A percentile compares a stretch with the other conserved stretches of the same genome.
phyloP scores from a whole-genome alignment of 129 eudicot genomes.

The Lonicera japonica region DNA sequence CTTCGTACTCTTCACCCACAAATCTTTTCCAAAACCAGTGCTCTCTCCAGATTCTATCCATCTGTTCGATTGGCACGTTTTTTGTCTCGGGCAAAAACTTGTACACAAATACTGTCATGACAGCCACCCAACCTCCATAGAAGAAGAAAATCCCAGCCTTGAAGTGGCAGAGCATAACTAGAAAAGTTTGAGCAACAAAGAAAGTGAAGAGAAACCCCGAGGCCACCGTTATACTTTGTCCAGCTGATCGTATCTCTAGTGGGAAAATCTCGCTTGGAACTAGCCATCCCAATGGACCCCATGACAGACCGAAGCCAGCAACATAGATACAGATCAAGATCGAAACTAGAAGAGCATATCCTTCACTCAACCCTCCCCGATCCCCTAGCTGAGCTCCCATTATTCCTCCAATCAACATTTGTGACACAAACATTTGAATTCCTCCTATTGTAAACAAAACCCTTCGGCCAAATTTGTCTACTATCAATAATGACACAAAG shows the following conservation, averaged over 20 bases:
- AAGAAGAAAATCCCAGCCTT: constrained; percentile 47
- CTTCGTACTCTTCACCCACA: constrained; percentile 13
- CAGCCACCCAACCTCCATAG: constrained; percentile 41
- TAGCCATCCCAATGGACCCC: constrained; percentile 64
- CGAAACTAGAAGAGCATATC: constrained; percentile 13
- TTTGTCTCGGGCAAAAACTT: constrained; percentile 47
- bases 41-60: constrained; percentile 40
- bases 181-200: constrained; percentile 29
- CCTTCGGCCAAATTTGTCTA: constrained; percentile 35
- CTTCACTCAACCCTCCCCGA: constrained; percentile 29
- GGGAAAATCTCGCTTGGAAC: constrained; percentile 52
- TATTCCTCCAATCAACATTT: constrained; percentile 24
- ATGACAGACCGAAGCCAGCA: constrained; percentile 43
- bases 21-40: constrained; percentile 48
- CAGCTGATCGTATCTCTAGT: constrained; percentile 44
- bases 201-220: constrained; percentile 37
- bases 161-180: constrained; percentile 45
- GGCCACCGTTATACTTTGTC: constrained; percentile 40
- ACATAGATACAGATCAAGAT: constrained; percentile 30
- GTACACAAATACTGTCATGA: constrained; percentile 43
- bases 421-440: constrained; percentile 19
- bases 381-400: constrained; percentile 28
- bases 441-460: constrained; percentile 28
- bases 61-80: constrained; percentile 36
- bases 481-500: constrained; percentile 25